Percentiles rank a stretch among this genome's conserved stretches.
Evolutionary conservation across 148 eudicot genomes (phyloP).

Genomic region (Fagopyrum homotropicum): DNA sequence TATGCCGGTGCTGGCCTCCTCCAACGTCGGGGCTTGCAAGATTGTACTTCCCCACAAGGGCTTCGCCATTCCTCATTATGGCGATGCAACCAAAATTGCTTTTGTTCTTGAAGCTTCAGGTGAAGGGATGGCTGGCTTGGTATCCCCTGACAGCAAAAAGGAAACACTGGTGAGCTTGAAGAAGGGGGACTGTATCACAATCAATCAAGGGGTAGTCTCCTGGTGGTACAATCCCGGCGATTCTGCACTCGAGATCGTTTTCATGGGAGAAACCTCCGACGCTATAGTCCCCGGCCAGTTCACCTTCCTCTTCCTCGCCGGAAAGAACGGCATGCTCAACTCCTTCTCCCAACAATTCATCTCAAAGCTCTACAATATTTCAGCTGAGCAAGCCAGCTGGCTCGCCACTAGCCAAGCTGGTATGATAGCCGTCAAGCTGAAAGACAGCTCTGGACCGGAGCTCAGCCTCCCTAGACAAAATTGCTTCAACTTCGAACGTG

Average conservation of each 20-base stretch:
- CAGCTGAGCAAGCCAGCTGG: background rate
- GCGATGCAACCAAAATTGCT: constrained; percentile 30
- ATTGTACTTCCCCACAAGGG: constrained; percentile 34
- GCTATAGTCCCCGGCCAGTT: constrained; percentile 23
- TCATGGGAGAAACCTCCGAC: constrained; percentile 32
- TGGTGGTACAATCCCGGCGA: constrained; percentile 57
- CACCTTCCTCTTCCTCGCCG: constrained; percentile 28
- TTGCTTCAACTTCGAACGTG: constrained; percentile 3
- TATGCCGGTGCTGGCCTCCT: constrained; percentile 19
- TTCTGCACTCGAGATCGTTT: constrained; percentile 19
- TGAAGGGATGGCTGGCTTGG: constrained; percentile 24
- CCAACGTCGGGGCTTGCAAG: constrained; percentile 31
- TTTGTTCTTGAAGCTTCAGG: background rate
- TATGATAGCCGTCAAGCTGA: background rate
- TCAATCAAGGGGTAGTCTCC: constrained; percentile 27
- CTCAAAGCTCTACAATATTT: background rate
- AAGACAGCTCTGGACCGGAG: background rate
- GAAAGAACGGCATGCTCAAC: constrained; percentile 21
- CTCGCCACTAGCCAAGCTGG: background rate
- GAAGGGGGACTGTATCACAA: constrained; percentile 33
- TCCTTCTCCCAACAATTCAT: constrained; percentile 29
- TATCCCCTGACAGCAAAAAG: constrained; percentile 16
- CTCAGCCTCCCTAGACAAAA: background rate
- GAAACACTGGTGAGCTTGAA: constrained; percentile 29
- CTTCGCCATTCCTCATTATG: constrained; percentile 47